A percentile compares a stretch with the other conserved stretches of the same genome.
phyloP scores from a whole-genome alignment of 306 rosid species.

The Cicer pinnatifidum region DNA sequence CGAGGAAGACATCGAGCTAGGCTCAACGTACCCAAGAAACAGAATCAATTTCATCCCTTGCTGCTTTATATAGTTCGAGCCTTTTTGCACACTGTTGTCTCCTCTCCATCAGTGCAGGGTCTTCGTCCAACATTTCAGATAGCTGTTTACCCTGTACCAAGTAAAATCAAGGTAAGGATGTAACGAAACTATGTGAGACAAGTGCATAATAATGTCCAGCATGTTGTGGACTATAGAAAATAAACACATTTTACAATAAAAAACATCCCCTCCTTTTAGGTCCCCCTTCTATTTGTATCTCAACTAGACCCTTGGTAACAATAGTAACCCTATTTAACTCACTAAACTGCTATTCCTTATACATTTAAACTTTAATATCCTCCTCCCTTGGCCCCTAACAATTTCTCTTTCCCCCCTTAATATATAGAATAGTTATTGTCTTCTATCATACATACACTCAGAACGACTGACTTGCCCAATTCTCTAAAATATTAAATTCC shows the following conservation, averaged over 20 bases:
- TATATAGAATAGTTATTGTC: too few species aligned
- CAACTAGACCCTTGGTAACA: too few species aligned
- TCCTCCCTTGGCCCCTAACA: too few species aligned
- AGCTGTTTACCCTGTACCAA: slow-evolving; percentile 69
- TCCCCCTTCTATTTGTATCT: too few species aligned
- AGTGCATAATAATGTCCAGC: not conserved
- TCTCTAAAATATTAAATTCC: too few species aligned
- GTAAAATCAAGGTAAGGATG: slow-evolving; percentile 25
- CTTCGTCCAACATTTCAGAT: slow-evolving; percentile 77
- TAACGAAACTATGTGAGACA: not conserved
- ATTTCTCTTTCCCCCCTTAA: too few species aligned
- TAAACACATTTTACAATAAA: not conserved
- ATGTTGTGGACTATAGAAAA: not conserved
- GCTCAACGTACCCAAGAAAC: slow-evolving; percentile 79
- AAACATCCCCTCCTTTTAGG: too few species aligned
- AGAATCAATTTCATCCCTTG: slow-evolving; percentile 91
- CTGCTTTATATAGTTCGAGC: slow-evolving; percentile 87
- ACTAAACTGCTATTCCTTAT: too few species aligned
- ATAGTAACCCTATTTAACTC: too few species aligned
- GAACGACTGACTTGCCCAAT: too few species aligned
- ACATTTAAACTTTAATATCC: too few species aligned
- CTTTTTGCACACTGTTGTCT: slow-evolving; percentile 82
- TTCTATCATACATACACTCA: too few species aligned
- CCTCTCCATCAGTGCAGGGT: slow-evolving; percentile 90
- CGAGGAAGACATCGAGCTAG: slow-evolving; percentile 12